These are phyloP conservation scores for Pterocarpus macrocarpus DNA, from an alignment of 306 rosid genomes.

Conservation along the genomic window DNA sequence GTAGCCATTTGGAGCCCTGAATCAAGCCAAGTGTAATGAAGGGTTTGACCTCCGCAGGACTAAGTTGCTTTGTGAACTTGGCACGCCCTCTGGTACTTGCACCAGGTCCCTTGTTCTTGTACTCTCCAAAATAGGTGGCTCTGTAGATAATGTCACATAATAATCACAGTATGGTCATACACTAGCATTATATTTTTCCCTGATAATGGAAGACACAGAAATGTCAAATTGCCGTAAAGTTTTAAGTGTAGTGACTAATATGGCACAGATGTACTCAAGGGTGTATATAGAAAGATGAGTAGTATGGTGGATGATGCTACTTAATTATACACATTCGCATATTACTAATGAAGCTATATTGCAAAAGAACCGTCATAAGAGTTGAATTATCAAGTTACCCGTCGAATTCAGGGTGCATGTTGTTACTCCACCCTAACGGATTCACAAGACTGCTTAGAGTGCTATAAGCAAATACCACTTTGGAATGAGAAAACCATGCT, in stretches of 20 bases:
- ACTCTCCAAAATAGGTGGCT: conserved; percentile 55
- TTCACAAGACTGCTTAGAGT: conserved; percentile 40
- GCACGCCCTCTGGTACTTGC: conserved; percentile 11
- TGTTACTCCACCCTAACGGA: conserved; percentile 57
- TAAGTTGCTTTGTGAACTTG: conserved; percentile 37
- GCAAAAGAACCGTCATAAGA: neutral
- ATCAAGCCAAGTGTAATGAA: conserved; percentile 53
- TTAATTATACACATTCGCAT: neutral
- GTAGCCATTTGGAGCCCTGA: conserved; percentile 65
- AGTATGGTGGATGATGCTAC: neutral
- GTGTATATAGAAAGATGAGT: neutral
- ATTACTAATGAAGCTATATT: too few relatives aligned
- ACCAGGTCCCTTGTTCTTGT: conserved; percentile 49
- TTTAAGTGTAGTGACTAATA: neutral
- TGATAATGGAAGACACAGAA: too few relatives aligned
- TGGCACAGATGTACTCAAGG: neutral
- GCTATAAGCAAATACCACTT: conserved; percentile 58
- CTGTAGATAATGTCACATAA: conserved; percentile 35
- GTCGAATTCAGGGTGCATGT: conserved; percentile 12
- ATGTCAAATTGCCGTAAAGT: too few relatives aligned
- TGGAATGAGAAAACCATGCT: conserved; percentile 60
- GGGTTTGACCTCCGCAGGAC: conserved; percentile 38
- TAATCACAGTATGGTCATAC: too few relatives aligned
- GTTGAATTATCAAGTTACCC: conserved; percentile 29
- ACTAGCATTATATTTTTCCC: too few relatives aligned